A percentile compares a stretch with the other conserved stretches of the same genome.
These are phyloP conservation scores for Chlorophyllum brunneum DNA, from an alignment of 768 basidiomycete genomes.

Conservation along the genomic window DNA sequence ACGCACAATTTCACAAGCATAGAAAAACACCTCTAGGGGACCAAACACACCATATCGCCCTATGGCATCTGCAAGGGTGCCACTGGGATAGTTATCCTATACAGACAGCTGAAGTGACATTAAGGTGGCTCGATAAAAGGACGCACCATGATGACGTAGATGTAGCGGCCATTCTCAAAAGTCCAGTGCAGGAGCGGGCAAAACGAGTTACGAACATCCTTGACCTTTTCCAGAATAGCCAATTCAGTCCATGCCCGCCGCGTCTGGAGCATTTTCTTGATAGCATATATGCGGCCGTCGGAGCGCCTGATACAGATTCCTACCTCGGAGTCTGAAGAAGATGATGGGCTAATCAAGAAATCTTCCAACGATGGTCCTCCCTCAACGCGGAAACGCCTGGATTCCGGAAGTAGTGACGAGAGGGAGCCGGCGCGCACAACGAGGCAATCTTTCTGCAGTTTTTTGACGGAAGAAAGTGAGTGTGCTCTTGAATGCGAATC, in stretches of 20 bases:
- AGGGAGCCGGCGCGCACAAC: neutral
- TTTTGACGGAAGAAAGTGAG: neutral
- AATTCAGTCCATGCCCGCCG: constrained; percentile 8
- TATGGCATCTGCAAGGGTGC: constrained; percentile 27
- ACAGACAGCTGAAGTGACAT: neutral
- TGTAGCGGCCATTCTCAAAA: constrained; percentile 3
- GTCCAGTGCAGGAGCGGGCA: neutral
- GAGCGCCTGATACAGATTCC: constrained; percentile 7
- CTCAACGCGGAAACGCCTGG: neutral
- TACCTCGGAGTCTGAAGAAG: neutral
- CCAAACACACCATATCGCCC: constrained; percentile 29
- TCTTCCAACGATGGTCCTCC: constrained; percentile 1
- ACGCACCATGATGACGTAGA: constrained; percentile 9
- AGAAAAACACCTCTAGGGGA: constrained; percentile 34
- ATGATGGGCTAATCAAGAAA: neutral
- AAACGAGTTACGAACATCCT: neutral
- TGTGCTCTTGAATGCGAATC: neutral
- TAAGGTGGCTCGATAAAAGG: neutral
- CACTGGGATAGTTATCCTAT: constrained; percentile 31
- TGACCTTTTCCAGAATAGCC: constrained; percentile 4
- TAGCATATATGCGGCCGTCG: constrained; percentile 9
- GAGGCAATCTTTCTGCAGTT: neutral
- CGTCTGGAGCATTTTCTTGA: constrained; percentile 6
- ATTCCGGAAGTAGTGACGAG: neutral
- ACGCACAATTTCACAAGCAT: constrained; percentile 47